Evolutionary conservation across 352 stramenopile genomes (phyloP), one percentile per base, ranked within the genome.

Genomic region (Phytophthora multivora): DNA sequence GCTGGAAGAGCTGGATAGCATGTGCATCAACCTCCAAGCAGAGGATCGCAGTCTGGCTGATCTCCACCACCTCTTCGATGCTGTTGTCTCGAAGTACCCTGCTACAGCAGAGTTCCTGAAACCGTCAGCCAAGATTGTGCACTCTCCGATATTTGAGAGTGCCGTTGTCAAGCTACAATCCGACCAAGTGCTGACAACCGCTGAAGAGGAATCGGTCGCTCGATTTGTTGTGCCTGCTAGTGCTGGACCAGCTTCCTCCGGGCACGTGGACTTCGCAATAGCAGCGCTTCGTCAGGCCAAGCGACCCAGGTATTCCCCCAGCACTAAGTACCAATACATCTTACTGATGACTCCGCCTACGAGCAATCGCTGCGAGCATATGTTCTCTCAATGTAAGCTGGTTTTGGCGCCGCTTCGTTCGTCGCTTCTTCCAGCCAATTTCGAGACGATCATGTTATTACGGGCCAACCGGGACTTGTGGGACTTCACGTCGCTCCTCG

Each of bases 381-480:
- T 70, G 3, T 70, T 70, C 30, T 70, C 61, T 4, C 12, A 51
- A 2, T 59, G 60, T 25, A 69, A 61, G 53, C 49, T 58, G 18
- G 45, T 58, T 3, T 36, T 70, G 21, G 58, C 6, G 0, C 55
- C 41, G 7, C 53, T 60, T 2, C 23, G 48, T 7, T 50, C 41
- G 2, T 23, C 16, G 8, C 16, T 70, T 23, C 5, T 53, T 2
- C 53, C 61, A 4, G 54, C 49, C 0, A 64, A 64, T 25, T 64
- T 70, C 13, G 61, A 70, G 30, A 60, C 60, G 53, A 7, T 60
- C 18, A 52, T 64, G 28, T 64, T 69, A 28, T 21, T 69, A 5
- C 52, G 56, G 23, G 49, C 35, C 15, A 64, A 70, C 30, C n/a
- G 35, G 2, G 52, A 63, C 1, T 5, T 69, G 12, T 66, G 39